phyloP scores from a whole-genome alignment of 2,329 filamentous ascomycete genomes.

The Dothistroma septosporum region DNA sequence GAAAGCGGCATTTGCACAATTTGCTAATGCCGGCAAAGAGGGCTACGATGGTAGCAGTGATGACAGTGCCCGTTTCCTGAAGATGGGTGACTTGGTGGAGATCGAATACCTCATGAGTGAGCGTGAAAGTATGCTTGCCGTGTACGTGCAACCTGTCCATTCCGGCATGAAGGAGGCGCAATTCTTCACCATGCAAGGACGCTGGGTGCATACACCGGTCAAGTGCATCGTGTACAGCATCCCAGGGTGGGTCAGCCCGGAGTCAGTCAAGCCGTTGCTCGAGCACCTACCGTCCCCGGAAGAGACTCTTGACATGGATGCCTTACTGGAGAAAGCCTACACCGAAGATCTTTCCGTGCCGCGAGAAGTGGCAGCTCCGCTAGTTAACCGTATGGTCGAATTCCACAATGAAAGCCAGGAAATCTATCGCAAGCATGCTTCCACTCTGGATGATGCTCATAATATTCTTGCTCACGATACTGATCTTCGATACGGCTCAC shows the following conservation, averaged over 20 bases:
- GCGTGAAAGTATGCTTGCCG: slow-evolving; percentile 44
- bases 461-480: slow-evolving; percentile 42
- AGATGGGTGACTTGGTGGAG: slow-evolving; percentile 50
- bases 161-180: slow-evolving; percentile 37
- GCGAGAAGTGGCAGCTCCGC: slow-evolving; percentile 41
- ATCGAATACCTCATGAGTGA: slow-evolving; percentile 32
- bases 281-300: slow-evolving; percentile 49
- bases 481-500: slow-evolving; percentile 45
- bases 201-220: slow-evolving; percentile 42
- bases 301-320: slow-evolving; percentile 29
- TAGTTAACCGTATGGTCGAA: slow-evolving; percentile 41
- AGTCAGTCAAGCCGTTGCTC: slow-evolving; percentile 45
- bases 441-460: slow-evolving; percentile 49
- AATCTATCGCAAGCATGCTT: slow-evolving; percentile 46
- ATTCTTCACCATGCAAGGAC: slow-evolving; percentile 49
- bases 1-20: slow-evolving; percentile 20
- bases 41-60: slow-evolving; percentile 31
- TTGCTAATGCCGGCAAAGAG: slow-evolving; percentile 24
- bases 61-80: slow-evolving; percentile 37
- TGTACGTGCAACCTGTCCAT: slow-evolving; percentile 40
- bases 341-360: slow-evolving; percentile 43
- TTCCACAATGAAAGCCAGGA: slow-evolving; percentile 45
- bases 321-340: slow-evolving; percentile 35
- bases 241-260: slow-evolving; percentile 45
- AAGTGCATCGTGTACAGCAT: slow-evolving; percentile 47